These are phyloP conservation scores for Chlamydomonas sphaeroides DNA, from an alignment of 139 green algal species.

Conservation along the genomic window DNA sequence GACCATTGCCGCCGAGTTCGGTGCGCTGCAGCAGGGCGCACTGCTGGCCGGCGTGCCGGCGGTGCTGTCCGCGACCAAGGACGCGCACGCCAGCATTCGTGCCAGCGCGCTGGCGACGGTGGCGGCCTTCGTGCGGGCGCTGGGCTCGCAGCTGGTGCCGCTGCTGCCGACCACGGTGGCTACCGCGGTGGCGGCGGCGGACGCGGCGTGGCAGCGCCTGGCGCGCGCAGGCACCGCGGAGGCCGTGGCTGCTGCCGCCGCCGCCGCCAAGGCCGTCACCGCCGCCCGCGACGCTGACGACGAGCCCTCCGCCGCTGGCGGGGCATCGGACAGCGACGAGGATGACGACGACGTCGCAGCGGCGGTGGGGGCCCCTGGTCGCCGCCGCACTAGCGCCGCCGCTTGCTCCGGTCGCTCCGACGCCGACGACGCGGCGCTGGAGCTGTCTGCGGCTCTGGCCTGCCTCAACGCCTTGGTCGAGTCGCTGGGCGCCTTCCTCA, in stretches of 20 bases:
- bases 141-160: constrained; percentile 67
- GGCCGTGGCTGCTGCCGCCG: not conserved
- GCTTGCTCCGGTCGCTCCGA: not conserved
- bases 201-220: constrained; percentile 46
- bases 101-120: constrained; percentile 56
- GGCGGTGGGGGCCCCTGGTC: not conserved
- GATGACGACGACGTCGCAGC: not conserved
- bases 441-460: constrained; percentile 68
- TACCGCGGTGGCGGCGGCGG: constrained; percentile 54
- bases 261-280: not conserved
- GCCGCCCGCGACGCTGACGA: not conserved
- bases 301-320: not conserved
- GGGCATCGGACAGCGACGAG: not conserved
- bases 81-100: constrained; percentile 55
- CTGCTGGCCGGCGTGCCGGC: constrained; percentile 64
- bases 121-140: constrained; percentile 50
- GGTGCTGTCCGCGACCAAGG: constrained; percentile 52
- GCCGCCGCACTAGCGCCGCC: not conserved
- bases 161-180: constrained; percentile 63
- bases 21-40: constrained; percentile 42
- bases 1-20: constrained; percentile 52
- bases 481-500: constrained; percentile 73
- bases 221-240: not conserved
- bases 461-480: constrained; percentile 72
- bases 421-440: constrained; percentile 54